Base-by-base conservation (phyloP, 306 rosid species). In the Pyrus communis region DNA sequence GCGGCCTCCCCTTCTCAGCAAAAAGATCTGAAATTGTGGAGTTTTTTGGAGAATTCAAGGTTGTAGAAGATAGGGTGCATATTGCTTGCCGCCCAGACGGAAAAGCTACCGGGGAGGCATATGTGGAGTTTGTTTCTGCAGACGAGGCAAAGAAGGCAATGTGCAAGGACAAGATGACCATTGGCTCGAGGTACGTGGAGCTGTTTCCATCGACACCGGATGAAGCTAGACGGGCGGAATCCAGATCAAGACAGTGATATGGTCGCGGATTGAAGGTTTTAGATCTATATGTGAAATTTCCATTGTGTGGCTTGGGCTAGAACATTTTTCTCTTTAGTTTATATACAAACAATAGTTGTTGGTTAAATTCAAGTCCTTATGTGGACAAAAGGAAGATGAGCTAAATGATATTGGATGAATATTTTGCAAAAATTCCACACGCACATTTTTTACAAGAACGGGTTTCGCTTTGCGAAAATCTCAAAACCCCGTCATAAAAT, bases 141-240 rank as follows among this genome's bases (percentile, higher is more conserved):
- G 99, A 91, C 9, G 98, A 96, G 87, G 99, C 99, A 7, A 92
- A 89, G 87, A 87, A 79, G 69, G 98, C 99, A 25, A 96, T 96
- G 98, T 63, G 85, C 87, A 96, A 87, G 87, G 99, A 96, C 84
- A 96, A 96, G 90, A 96, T 91, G 98, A 92, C 92, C 40, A 96
- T 96, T 27, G 99, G 99, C 54, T 92, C 99, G 51, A 92, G 99
- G 90, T 96, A 96, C 69, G 98, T 92, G 83, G 99, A 96, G 87
- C 87, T 96, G 88, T 96, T 96, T 77, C 99, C 99, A 57, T 96
- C 99, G 27, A 96, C 99, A 70, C 89, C 92, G 23, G 97, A 89
- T 81, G 99, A 96, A 86, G 98, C 98, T 18, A 86, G 99, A 67
- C 88, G 97, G 46, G 96, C 99, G 4, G 99, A 92, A 85, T 92